Conservation (phyloP, 176 grass and related monocot genomes). For the Musa troglodytarum region DNA sequence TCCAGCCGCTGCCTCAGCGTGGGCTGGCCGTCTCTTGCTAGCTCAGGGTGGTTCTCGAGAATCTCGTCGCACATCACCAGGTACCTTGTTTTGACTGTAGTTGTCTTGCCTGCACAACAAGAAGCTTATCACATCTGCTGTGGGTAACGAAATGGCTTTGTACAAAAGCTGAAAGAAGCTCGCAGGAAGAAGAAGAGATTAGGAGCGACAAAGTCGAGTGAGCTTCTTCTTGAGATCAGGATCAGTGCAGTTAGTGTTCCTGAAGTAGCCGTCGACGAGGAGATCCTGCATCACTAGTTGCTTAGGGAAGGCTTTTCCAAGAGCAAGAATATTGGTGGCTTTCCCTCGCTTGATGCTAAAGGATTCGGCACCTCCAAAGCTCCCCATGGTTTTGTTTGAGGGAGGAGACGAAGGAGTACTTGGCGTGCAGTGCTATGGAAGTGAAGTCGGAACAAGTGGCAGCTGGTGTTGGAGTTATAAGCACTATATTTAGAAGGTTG, state of each 20-base stretch:
- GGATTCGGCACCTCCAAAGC: neutral
- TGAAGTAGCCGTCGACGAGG: slow-evolving; percentile 63
- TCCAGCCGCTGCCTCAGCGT: slow-evolving; percentile 65
- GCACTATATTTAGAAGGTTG: neutral
- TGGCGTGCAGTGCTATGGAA: neutral
- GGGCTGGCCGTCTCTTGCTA: slow-evolving; percentile 53
- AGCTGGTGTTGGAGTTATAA: neutral
- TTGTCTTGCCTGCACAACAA: slow-evolving; percentile 48
- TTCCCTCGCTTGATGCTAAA: slow-evolving; percentile 23
- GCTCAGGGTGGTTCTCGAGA: slow-evolving; percentile 67
- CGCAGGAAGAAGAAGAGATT: neutral
- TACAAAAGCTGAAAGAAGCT: neutral
- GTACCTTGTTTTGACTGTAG: slow-evolving; percentile 78
- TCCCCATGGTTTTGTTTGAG: neutral
- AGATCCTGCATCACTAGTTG: slow-evolving; percentile 75
- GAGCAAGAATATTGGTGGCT: slow-evolving; percentile 51
- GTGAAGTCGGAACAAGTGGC: neutral
- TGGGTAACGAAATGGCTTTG: no score
- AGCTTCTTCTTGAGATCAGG: slow-evolving; percentile 68
- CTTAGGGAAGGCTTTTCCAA: slow-evolving; percentile 78
- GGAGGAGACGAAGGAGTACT: neutral
- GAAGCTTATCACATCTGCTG: no score
- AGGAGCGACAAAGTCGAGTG: slow-evolving; percentile 61
- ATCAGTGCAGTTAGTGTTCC: slow-evolving; percentile 47
- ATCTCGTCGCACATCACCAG: slow-evolving; percentile 82